Base-by-base conservation (phyloP, 2,329 filamentous ascomycete genomes). In the Ophiostoma sp. region DNA sequence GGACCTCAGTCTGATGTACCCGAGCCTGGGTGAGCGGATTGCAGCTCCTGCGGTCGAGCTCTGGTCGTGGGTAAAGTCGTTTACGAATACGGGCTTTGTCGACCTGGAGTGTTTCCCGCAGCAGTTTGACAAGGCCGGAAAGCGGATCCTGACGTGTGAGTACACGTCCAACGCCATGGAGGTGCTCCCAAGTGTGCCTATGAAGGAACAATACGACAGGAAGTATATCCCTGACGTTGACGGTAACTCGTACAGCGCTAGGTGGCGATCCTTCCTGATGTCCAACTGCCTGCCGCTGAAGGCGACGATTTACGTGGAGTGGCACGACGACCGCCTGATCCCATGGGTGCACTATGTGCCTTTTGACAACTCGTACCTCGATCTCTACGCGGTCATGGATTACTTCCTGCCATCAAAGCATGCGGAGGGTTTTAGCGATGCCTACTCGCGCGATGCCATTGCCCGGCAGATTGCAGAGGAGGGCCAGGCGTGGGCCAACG, bases 261-360 rank as follows among this genome's bases (percentile, higher is more conserved):
- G 87, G 13, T 90, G 85, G 78, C 83, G 84, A 62, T 83, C 82
- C 0, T 89, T 92, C 74, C 79, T 92, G 8, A 82, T 83, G 20
- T 88, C 85, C 48, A 89, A 84, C 1, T 87, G 85, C 62, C 77
- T 90, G 39, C 87, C 88, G 1, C 84, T 93, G 76, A 93, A 93
- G 78, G 84, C 87, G 8, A 92, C 90, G 1, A 83, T 92, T 57
- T 92, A 90, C 76, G 80, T 85, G 4, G 90, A 93, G 77, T 93
- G 90, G 90, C 90, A 92, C 76, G 89, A 92, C 76, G 84, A 86
- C 64, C 83, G 90, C 10, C 81, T 93, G 0, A 79, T 87, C 11
- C 86, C 89, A 0, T 93, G 90, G 90, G 80, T 85, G 72, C 90
- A 93, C 78, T 93, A 90, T 74, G 85, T 89, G 1, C 90, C 90